Evolutionary conservation across 352 stramenopile species (phyloP).

Genomic region (Phytophthora podocarpi): DNA sequence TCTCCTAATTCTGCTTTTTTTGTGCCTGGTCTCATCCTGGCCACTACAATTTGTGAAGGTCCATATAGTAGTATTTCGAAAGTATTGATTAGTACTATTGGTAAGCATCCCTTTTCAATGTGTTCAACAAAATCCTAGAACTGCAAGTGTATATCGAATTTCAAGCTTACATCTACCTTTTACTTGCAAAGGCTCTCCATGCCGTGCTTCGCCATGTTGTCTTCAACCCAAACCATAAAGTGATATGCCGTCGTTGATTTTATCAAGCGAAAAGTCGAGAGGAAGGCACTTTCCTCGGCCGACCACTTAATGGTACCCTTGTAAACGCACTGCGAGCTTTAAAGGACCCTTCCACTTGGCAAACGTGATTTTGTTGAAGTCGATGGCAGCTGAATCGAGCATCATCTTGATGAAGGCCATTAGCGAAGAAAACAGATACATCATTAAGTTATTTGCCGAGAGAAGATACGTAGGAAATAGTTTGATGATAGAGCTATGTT

Average conservation of each 20-base stretch:
- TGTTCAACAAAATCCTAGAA: too few relatives aligned
- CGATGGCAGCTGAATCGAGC: not conserved
- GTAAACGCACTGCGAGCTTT: too few relatives aligned
- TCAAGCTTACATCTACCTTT: too few relatives aligned
- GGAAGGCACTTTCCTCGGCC: slow-evolving; percentile 5
- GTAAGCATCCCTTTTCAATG: too few relatives aligned
- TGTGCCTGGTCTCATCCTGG: not conserved
- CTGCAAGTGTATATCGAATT: too few relatives aligned
- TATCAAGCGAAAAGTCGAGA: slow-evolving; percentile 1
- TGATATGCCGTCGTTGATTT: slow-evolving; percentile 15
- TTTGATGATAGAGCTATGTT: too few relatives aligned
- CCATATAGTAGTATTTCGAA: too few relatives aligned
- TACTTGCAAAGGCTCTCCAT: slow-evolving; percentile 3
- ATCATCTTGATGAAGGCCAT: not conserved
- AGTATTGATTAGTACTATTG: too few relatives aligned
- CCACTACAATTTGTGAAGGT: too few relatives aligned
- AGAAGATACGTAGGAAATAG: too few relatives aligned
- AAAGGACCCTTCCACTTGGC: not conserved
- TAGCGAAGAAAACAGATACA: not conserved
- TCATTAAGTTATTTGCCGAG: too few relatives aligned
- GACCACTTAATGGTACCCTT: slow-evolving; percentile 3
- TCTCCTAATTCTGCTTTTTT: too few relatives aligned
- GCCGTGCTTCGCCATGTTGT: slow-evolving; percentile 2
- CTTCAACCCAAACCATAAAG: slow-evolving; percentile 4
- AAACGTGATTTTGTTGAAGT: not conserved